A percentile compares a stretch with the other conserved stretches of the same genome.
These are phyloP conservation scores for Magnolia officinalis DNA, from an alignment of 164 flowering plant species.

Conservation along the genomic window DNA sequence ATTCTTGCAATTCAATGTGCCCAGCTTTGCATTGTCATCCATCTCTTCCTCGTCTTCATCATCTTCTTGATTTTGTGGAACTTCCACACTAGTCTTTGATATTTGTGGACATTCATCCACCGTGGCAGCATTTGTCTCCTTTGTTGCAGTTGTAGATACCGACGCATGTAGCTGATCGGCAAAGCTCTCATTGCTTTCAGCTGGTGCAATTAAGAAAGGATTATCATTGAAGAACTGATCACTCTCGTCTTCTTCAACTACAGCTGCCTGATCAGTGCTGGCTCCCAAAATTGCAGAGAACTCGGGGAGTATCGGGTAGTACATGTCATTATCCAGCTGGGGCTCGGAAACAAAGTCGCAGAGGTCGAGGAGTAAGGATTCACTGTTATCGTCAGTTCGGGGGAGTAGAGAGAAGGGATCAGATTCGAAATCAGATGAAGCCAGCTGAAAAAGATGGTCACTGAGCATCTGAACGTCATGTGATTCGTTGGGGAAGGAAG, in stretches of 20 bases:
- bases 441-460: slow-evolving; percentile 1
- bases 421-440: slow-evolving; percentile 2
- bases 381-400: not conserved
- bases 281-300: not conserved
- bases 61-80: not conserved
- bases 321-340: not conserved
- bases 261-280: not conserved
- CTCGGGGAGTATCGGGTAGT: not conserved
- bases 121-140: not conserved
- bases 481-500: not conserved
- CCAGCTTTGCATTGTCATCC: slow-evolving; percentile 9
- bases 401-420: not conserved
- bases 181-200: slow-evolving; percentile 2
- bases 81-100: not conserved
- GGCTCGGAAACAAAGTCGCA: not conserved
- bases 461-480: slow-evolving; percentile 11
- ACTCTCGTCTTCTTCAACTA: not conserved
- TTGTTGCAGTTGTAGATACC: not conserved
- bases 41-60: slow-evolving; percentile 15
- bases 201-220: not conserved
- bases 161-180: not conserved
- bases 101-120: not conserved
- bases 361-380: slow-evolving; percentile 3
- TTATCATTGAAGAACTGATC: not conserved
- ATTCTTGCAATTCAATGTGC: slow-evolving; percentile 21